Evolutionary conservation across 2,329 filamentous ascomycete species (phyloP).

Genomic region (Trichoderma arundinaceum): DNA sequence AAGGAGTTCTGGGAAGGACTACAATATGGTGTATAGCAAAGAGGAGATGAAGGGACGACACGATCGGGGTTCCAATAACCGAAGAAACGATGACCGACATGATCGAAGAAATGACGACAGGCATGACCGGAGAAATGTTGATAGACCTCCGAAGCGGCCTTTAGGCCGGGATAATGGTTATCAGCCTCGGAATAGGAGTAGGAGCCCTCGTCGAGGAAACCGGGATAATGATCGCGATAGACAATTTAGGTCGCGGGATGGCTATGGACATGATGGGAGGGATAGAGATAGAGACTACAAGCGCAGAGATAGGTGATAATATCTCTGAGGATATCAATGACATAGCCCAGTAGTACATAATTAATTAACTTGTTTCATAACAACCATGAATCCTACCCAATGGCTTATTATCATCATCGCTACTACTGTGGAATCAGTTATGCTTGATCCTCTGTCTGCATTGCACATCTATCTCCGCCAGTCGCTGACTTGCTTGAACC

Average conservation of each 20-base stretch:
- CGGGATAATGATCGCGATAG: conserved; percentile 39
- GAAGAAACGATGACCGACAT: conserved; percentile 35
- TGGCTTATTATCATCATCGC: not conserved
- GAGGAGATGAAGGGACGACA: conserved; percentile 66
- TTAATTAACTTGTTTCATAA: not conserved
- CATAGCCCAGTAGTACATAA: not conserved
- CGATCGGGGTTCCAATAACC: conserved; percentile 31
- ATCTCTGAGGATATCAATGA: not conserved
- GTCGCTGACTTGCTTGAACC: conserved; percentile 85
- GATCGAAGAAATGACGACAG: conserved; percentile 31
- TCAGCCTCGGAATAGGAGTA: conserved; percentile 50
- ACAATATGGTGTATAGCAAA: conserved; percentile 82
- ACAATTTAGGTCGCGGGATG: conserved; percentile 35
- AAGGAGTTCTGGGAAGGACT: conserved; percentile 55
- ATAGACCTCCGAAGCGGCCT: not conserved
- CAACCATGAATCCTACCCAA: too few relatives aligned
- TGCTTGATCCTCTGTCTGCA: not conserved
- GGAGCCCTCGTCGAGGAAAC: conserved; percentile 47
- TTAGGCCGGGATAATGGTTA: not conserved
- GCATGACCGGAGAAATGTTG: conserved; percentile 31
- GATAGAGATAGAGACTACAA: conserved; percentile 34
- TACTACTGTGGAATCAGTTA: not conserved
- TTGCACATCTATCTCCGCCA: conserved; percentile 68
- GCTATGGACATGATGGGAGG: conserved; percentile 41
- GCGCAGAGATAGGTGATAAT: conserved; percentile 57